A percentile compares a stretch with the other conserved stretches of the same genome.
Evolutionary conservation across 2,329 filamentous ascomycete genomes (phyloP).

Genomic region (Sporothrix schenckii): DNA sequence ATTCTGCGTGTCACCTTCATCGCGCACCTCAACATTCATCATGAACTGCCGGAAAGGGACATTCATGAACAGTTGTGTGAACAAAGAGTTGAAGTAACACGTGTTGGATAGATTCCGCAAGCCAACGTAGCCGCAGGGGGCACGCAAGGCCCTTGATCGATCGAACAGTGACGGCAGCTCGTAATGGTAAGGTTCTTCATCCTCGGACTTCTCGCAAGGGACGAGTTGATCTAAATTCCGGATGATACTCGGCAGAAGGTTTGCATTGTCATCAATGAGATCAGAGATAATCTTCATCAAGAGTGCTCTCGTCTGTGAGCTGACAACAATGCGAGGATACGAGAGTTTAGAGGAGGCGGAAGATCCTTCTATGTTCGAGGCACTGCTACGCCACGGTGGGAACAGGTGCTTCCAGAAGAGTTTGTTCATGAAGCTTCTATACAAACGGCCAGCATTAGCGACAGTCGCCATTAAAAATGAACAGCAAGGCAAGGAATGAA

Average conservation of each 20-base stretch:
- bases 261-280: slow-evolving; percentile 56
- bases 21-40: slow-evolving; percentile 62
- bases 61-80: slow-evolving; percentile 97
- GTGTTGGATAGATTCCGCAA: slow-evolving; percentile 93
- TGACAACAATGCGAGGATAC: slow-evolving; percentile 52
- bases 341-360: slow-evolving; percentile 23
- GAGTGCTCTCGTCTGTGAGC: slow-evolving; percentile 58
- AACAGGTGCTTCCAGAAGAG: slow-evolving; percentile 70
- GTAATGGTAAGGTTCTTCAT: slow-evolving; percentile 58
- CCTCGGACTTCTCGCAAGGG: slow-evolving; percentile 50
- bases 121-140: slow-evolving; percentile 80
- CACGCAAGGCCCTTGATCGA: slow-evolving; percentile 67
- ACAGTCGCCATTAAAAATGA: background rate
- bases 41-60: slow-evolving; percentile 83
- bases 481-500: background rate
- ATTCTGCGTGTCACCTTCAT: slow-evolving; percentile 60
- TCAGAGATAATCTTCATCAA: slow-evolving; percentile 63
- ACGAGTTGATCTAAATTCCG: slow-evolving; percentile 55
- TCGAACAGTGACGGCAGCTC: slow-evolving; percentile 67
- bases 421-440: slow-evolving; percentile 46
- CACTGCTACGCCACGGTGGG: slow-evolving; percentile 50
- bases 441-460: background rate
- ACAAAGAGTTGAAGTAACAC: slow-evolving; percentile 92
- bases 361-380: slow-evolving; percentile 28
- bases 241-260: slow-evolving; percentile 57